Evolutionary conservation across 202 grass and related monocot species (phyloP), one percentile per base, ranked within the genome.

Genomic region (Schoenoplectus triqueter): DNA sequence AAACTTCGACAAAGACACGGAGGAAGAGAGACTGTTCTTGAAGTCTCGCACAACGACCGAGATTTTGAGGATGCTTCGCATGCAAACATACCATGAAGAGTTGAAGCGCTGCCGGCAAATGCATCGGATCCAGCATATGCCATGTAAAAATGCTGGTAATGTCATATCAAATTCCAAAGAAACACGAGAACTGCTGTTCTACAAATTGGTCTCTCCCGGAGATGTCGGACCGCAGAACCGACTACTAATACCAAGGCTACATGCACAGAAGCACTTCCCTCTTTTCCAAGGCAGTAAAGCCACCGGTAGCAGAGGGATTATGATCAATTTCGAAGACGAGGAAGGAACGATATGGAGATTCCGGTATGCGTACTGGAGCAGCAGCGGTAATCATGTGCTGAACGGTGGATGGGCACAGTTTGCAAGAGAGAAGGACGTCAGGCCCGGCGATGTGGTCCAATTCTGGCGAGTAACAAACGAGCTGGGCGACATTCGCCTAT

Each of bases 371-470:
- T 64, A 21, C 62, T 64, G 62, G 62, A 64, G 19, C 62, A 64
- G 62, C 62, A 64, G 10, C 7, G 2, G 31, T 42, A 40, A 13
- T 44, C 65, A 68, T 42, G 65, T 68, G 31, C 22, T 68, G 3
- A 68, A 68, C 11, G 65, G 65, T 42, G 31, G 65, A 68, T 68
- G 65, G 65, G 65, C 39, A 11, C 22, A 68, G 9, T 68, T 68
- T 68, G 65, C 65, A 9, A 68, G 65, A 5, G 65, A 68, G 10
- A 68, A 68, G 0, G 10, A 10, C 10, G 1, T 68, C 3, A 68
- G 10, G 3, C 39, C 65, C 31, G 65, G 65, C 0, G 65, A 68
- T 14, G 22, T 41, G 3, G 65, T 68, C 10, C 6, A 4, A 3
- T 68, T 68, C 14, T 15, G 65, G 65, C 65, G 3, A 15, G 65